Evolutionary conservation across 2,329 filamentous ascomycete species (phyloP).

Genomic region (Mycocentrospora acerina): DNA sequence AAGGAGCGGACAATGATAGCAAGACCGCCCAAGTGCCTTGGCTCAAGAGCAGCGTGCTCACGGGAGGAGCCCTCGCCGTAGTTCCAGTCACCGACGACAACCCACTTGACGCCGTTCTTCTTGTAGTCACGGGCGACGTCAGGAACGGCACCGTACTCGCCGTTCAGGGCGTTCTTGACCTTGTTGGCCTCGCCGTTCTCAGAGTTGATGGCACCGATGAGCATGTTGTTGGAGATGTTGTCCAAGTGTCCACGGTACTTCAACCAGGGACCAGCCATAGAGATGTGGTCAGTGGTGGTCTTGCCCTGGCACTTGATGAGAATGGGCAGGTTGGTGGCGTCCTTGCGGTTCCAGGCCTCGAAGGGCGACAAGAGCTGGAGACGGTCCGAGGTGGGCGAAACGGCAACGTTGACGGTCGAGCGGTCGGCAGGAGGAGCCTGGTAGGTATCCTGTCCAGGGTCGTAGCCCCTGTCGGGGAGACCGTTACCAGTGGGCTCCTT

Average conservation of each 20-base stretch:
- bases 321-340: constrained; percentile 79
- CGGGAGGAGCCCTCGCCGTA: constrained; percentile 97
- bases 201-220: constrained; percentile 95
- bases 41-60: constrained; percentile 97
- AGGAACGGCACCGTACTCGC: constrained; percentile 83
- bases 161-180: constrained; percentile 85
- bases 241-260: constrained; percentile 99
- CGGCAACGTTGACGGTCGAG: constrained; percentile 69
- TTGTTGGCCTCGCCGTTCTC: constrained; percentile 98
- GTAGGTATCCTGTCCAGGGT: constrained; percentile 90
- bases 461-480: constrained; percentile 80
- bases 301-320: constrained; percentile 96
- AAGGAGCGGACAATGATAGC: constrained; percentile 96
- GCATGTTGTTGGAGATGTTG: constrained; percentile 99
- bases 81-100: constrained; percentile 99
- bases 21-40: constrained; percentile 92
- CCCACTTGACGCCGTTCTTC: constrained; percentile 93
- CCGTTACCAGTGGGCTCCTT: constrained; percentile 76
- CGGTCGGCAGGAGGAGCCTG: constrained; percentile 89
- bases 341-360: constrained; percentile 87
- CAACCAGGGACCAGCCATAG: constrained; percentile 94
- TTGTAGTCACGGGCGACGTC: constrained; percentile 98
- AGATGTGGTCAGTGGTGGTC: constrained; percentile 97
- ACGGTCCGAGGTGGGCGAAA: constrained; percentile 88
- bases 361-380: constrained; percentile 91